Evolutionary conservation across 2,329 filamentous ascomycete genomes (phyloP), one percentile per base, ranked within the genome.

Genomic region (Ophiocordyceps camponoti-saundersi): DNA sequence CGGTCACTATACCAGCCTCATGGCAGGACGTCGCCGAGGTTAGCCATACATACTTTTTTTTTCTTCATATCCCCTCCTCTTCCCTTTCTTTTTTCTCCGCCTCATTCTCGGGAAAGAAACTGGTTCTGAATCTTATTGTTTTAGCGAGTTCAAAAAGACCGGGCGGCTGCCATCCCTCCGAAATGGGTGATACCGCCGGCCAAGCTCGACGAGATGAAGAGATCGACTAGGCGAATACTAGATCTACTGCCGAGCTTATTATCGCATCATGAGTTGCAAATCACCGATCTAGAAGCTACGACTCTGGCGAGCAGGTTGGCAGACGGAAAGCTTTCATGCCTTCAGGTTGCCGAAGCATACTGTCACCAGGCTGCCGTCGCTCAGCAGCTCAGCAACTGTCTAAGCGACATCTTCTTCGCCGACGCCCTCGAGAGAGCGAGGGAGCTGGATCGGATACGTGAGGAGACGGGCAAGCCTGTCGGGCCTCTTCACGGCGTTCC

Each of bases 401-500:
- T 68, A 23, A 67, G 63, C 1, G 71, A 75, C 49, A 65, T 75
- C 2, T 67, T 74, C 49, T 73, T 76, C 52, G 57, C 65, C 1
- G 57, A 65, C 22, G 74, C 71, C 1, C 56, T 77, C 3, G 48
- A 56, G 2, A 57, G 60, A 4, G 73, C 74, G 0, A 56, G 57
- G 30, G 45, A 57, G 8, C 58, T 77, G 2, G 75, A 79, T 56
- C 53, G 61, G 3, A 6, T 47, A 1, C 46, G 51, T 16, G 43
- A 41, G 29, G n/a, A 32, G 2, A 51, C 48, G 3, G 49, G 51
- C 4, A 45, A 36, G 23, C 42, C 49, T 3, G 43, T 52, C 5
- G 52, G 52, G 11, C 75, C 78, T 4, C 63, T 84, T 3, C 79
- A 83, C 58, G 80, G 79, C 2, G 61, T 79, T 1, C 75, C 75